Evolutionary conservation across 2,329 filamentous ascomycete species (phyloP).

Genomic region (Fusarium goolgardi): DNA sequence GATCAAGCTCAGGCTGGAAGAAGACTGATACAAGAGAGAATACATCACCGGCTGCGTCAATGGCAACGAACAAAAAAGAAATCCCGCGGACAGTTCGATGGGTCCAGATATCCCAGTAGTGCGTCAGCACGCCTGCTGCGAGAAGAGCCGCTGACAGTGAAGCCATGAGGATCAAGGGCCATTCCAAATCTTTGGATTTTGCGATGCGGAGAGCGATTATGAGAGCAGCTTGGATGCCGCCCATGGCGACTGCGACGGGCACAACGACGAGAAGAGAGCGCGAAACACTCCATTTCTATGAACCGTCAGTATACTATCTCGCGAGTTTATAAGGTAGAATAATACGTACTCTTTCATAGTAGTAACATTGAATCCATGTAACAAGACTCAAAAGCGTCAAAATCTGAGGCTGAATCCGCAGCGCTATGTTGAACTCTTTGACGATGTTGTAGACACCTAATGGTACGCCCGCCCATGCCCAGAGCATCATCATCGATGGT

Average conservation of each 20-base stretch:
- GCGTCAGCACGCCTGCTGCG: constrained; percentile 72
- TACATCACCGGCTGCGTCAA: constrained; percentile 76
- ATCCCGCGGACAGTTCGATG: constrained; percentile 76
- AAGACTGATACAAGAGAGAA: constrained; percentile 74
- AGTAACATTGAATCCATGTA: constrained; percentile 59
- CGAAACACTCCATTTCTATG: constrained; percentile 63
- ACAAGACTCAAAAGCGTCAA: constrained; percentile 56
- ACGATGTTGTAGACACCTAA: constrained; percentile 66
- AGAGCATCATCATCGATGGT: constrained; percentile 78
- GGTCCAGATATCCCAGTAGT: constrained; percentile 76
- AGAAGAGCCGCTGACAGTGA: constrained; percentile 71
- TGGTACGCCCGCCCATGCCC: constrained; percentile 74
- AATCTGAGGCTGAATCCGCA: constrained; percentile 58
- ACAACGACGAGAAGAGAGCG: constrained; percentile 62
- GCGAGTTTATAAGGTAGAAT: rapidly evolving
- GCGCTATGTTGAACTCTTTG: constrained; percentile 55
- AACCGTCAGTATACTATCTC: constrained; percentile 9
- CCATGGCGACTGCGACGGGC: constrained; percentile 67
- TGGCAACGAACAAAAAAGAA: constrained; percentile 76
- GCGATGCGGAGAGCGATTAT: constrained; percentile 67
- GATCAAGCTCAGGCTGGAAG: constrained; percentile 68
- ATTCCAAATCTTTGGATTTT: constrained; percentile 58
- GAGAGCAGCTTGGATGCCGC: constrained; percentile 67
- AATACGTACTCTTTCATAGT: constrained; percentile 54
- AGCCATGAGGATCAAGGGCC: constrained; percentile 76